Base-by-base conservation (phyloP, 805 yeast species). In the Scheffersomyces lignosus region DNA sequence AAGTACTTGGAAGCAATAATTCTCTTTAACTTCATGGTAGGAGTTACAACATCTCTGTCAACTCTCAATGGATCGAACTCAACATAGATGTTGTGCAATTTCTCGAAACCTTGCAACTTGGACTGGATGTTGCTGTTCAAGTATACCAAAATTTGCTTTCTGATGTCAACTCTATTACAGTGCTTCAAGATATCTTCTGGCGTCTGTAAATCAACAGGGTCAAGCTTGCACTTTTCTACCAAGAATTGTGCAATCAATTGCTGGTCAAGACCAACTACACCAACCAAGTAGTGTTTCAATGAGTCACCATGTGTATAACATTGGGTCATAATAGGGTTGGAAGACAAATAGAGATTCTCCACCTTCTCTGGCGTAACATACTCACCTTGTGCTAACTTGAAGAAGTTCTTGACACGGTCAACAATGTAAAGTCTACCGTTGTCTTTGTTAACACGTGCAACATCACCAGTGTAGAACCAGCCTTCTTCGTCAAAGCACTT, bases 391-490 rank as follows among this genome's bases (percentile, higher is more conserved):
- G 64, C 58, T 33, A 60, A 49, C 51, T 77, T 49, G 64, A 70
- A 48, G 66, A 56, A 38, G 70, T 78, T 33, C 64, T 67, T 44
- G 54, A 60, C 64, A 56, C 65, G 45, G 51, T 78, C 83, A 38
- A 78, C 73, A 38, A 78, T 73, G 41, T 47, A 58, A 54, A 44
- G 34, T 45, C 52, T 46, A 15, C 77, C 75, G 29, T 40, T 42
- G n/a, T n/a, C n/a, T 12, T 38, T 27, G 38, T 44, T 47, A 27
- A 59, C 43, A 26, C 44, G 37, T 9, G 61, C 64, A 29, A 61
- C 49, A 54, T 79, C 84, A 23, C 84, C 84, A 16, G 83, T 77
- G 39, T 60, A 58, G 50, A 77, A 70, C 80, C 81, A 78, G 5
- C 74, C 77, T 15, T 72, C 75, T 4, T 56, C 56, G 35, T 68